These are phyloP conservation scores for Acer campestre DNA, from an alignment of 345 rosid genomes.

Conservation along the genomic window DNA sequence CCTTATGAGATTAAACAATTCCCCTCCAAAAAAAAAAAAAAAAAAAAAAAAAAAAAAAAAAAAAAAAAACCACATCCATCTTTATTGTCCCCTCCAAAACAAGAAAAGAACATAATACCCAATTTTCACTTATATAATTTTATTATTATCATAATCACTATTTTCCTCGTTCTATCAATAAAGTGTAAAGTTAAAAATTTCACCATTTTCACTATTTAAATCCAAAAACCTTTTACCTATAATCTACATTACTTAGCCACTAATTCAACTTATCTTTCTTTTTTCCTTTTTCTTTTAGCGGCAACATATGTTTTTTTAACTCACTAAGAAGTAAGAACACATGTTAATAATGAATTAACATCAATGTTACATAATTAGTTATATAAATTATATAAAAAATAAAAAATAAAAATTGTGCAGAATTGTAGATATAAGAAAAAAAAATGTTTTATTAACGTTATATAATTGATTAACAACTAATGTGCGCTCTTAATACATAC, in stretches of 20 bases:
- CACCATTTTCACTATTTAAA: neutral
- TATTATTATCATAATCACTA: neutral
- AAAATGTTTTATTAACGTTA: too few relatives aligned
- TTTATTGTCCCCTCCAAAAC: conserved; percentile 6
- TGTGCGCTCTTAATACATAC: too few relatives aligned
- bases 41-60: neutral
- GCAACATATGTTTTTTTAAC: too few relatives aligned
- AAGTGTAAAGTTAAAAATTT: neutral
- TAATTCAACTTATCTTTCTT: neutral
- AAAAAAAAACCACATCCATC: neutral
- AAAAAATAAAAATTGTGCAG: too few relatives aligned
- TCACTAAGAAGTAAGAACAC: too few relatives aligned
- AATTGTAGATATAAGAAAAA: too few relatives aligned
- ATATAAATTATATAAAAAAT: too few relatives aligned
- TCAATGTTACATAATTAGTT: too few relatives aligned
- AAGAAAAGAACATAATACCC: neutral
- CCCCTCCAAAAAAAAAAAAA: neutral
- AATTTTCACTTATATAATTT: neutral
- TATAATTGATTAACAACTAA: too few relatives aligned
- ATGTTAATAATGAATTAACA: too few relatives aligned
- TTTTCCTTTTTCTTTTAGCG: too few relatives aligned
- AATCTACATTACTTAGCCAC: neutral
- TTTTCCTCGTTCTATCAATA: neutral
- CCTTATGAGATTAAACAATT: neutral
- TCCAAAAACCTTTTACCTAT: neutral